These are phyloP conservation scores for Bryoerythrophyllum caledonicum DNA, from an alignment of 225 moss, liverwort and hornwort genomes.

Conservation along the genomic window DNA sequence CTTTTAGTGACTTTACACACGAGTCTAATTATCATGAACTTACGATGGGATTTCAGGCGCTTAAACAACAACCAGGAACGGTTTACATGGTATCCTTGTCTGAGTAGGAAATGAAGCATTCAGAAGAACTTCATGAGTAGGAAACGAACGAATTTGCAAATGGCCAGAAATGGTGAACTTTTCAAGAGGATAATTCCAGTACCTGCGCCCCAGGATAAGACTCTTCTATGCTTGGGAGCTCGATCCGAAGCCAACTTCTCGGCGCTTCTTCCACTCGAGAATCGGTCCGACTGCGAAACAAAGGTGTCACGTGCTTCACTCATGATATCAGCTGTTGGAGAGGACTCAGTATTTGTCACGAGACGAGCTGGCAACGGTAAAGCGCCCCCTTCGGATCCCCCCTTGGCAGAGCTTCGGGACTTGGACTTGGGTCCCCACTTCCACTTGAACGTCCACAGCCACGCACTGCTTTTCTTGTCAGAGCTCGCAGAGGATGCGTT, in stretches of 20 bases:
- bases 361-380: slow-evolving; percentile 15
- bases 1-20: no score
- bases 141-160: neutral
- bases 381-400: neutral
- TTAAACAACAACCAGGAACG: no score
- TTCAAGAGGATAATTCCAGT: neutral
- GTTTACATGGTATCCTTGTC: no score
- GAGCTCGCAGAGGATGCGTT: slow-evolving; percentile 17
- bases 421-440: slow-evolving; percentile 45
- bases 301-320: slow-evolving; percentile 50
- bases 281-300: slow-evolving; percentile 44
- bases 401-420: slow-evolving; percentile 22
- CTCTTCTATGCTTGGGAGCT: slow-evolving; percentile 47
- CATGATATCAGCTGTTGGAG: slow-evolving; percentile 51
- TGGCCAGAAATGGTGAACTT: neutral
- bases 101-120: neutral
- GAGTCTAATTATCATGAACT: neutral
- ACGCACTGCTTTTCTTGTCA: slow-evolving; percentile 30
- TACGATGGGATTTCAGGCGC: neutral
- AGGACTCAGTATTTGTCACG: slow-evolving; percentile 10
- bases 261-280: slow-evolving; percentile 24
- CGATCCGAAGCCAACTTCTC: slow-evolving; percentile 36
- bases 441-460: slow-evolving; percentile 57
- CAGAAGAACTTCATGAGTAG: neutral
- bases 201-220: slow-evolving; percentile 60